phyloP scores from a whole-genome alignment of 768 basidiomycete genomes.

The Leccinum fibrillosum region DNA sequence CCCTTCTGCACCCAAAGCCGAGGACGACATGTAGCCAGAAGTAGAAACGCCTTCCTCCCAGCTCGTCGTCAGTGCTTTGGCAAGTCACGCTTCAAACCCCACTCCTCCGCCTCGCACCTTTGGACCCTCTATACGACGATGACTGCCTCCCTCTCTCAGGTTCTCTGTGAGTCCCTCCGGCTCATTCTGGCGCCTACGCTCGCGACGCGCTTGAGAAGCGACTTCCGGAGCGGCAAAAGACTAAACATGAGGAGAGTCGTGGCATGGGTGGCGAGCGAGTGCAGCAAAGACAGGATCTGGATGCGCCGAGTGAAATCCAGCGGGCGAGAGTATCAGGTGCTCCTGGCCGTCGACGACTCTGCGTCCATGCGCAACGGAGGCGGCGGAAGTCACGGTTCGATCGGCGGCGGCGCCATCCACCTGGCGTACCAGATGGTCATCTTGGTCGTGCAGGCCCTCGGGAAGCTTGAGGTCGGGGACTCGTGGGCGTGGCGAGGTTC shows the following conservation, averaged over 20 bases:
- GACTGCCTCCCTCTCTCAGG: conserved; percentile 87
- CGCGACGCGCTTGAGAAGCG: conserved; percentile 91
- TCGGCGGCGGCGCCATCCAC: conserved; percentile 49
- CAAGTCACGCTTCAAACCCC: conserved; percentile 18
- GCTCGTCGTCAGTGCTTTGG: conserved; percentile 19
- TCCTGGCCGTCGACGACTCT: conserved; percentile 94
- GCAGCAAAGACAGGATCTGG: conserved; percentile 99
- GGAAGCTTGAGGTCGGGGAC: conserved; percentile 92
- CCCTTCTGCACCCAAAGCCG: conserved; percentile 27
- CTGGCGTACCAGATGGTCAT: conserved; percentile 93
- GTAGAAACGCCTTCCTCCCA: conserved; percentile 18
- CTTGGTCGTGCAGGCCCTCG: conserved; percentile 86
- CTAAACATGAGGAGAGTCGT: conserved; percentile 99
- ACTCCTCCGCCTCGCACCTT: conserved; percentile 55
- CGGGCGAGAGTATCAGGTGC: conserved; percentile 91
- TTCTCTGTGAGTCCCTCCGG: conserved; percentile 93
- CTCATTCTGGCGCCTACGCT: conserved; percentile 94
- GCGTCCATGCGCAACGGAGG: conserved; percentile 68
- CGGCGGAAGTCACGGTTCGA: not conserved
- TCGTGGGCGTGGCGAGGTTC: conserved; percentile 82
- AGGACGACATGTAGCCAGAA: conserved; percentile 23
- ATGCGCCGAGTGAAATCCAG: conserved; percentile 90
- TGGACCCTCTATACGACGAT: conserved; percentile 91
- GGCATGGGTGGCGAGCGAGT: conserved; percentile 96
- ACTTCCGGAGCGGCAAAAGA: conserved; percentile 96